These are phyloP conservation scores for Solanum etuberosum DNA, from an alignment of 257 asterid genomes.

Conservation along the genomic window DNA sequence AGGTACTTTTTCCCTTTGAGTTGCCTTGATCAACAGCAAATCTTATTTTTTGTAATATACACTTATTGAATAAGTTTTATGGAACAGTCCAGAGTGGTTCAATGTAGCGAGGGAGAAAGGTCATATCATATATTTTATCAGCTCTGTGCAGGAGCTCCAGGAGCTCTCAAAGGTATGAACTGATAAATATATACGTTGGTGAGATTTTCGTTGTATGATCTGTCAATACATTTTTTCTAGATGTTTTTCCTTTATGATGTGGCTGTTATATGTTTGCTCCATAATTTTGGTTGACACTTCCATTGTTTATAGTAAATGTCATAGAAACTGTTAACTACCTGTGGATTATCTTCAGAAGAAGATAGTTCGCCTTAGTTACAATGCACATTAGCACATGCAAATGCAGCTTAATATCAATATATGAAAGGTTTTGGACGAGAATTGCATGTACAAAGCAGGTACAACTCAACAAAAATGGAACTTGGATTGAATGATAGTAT, in stretches of 20 bases:
- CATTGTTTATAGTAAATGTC: background rate
- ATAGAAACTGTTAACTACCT: background rate
- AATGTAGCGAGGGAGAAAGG: constrained; percentile 88
- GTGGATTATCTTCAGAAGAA: background rate
- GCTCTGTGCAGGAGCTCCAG: constrained; percentile 97
- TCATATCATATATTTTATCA: constrained; percentile 98
- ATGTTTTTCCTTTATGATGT: background rate
- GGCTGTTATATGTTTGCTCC: background rate
- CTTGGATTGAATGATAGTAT: background rate
- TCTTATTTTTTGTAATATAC: background rate
- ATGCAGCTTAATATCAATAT: background rate
- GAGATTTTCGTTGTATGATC: background rate
- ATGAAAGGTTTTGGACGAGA: background rate
- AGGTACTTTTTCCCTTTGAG: constrained; percentile 43
- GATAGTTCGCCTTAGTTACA: background rate
- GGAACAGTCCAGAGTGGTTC: constrained; percentile 96
- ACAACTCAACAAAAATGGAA: background rate
- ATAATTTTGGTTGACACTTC: background rate
- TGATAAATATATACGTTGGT: background rate
- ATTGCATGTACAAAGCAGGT: background rate
- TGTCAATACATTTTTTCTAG: background rate
- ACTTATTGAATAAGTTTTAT: constrained; percentile 7
- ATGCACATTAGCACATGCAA: background rate
- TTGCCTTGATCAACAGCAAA: background rate
- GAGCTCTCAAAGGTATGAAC: constrained; percentile 58